Evolutionary conservation across 2,329 filamentous ascomycete genomes (phyloP).

Genomic region (Orbilia oligospora): DNA sequence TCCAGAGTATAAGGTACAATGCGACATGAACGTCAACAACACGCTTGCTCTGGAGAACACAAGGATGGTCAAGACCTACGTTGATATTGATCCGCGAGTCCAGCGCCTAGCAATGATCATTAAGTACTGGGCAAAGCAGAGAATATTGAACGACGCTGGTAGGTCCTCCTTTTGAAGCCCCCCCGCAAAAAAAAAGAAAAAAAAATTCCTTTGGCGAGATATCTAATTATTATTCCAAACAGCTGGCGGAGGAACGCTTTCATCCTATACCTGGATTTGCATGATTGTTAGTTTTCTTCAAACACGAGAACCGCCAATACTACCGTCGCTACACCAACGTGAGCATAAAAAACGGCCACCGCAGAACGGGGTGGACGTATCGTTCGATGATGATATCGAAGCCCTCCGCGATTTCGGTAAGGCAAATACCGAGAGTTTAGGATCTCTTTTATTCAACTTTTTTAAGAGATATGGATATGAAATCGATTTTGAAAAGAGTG

Average conservation of each 20-base stretch:
- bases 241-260: slow-evolving; percentile 94
- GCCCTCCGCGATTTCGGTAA: slow-evolving; percentile 80
- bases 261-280: slow-evolving; percentile 99
- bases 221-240: slow-evolving; percentile 60
- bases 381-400: slow-evolving; percentile 88
- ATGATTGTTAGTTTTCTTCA: slow-evolving; percentile 97
- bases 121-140: slow-evolving; percentile 95
- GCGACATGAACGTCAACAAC: slow-evolving; percentile 99
- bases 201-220: too few relatives aligned
- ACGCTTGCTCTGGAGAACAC: slow-evolving; percentile 95
- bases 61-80: slow-evolving; percentile 96
- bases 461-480: slow-evolving; percentile 96
- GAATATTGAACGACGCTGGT: slow-evolving; percentile 97
- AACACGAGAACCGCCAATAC: slow-evolving; percentile 83
- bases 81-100: slow-evolving; percentile 91
- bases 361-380: slow-evolving; percentile 77
- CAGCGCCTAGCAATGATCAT: slow-evolving; percentile 94
- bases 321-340: slow-evolving; percentile 86
- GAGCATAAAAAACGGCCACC: slow-evolving; percentile 75
- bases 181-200: too few relatives aligned
- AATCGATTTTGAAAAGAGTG: slow-evolving; percentile 86
- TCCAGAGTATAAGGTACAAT: slow-evolving; percentile 87
- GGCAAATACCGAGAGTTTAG: slow-evolving; percentile 84
- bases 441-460: slow-evolving; percentile 92
- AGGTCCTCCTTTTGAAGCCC: slow-evolving; percentile 67